phyloP scores from a whole-genome alignment of 306 rosid genomes.

The Castanea mollissima region DNA sequence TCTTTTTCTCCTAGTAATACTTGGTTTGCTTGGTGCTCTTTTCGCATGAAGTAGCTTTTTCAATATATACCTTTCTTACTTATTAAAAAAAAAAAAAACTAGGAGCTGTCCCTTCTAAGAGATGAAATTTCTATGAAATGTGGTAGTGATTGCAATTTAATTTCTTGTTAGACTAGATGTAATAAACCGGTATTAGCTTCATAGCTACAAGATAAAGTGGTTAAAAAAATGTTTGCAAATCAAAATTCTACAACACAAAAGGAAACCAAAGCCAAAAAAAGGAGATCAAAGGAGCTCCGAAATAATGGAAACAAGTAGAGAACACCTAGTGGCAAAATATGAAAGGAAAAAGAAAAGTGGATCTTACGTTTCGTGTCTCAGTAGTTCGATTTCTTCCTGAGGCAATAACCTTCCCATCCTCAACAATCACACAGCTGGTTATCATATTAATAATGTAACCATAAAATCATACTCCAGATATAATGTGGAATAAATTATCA shows the following conservation, averaged over 20 bases:
- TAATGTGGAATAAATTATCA: background rate
- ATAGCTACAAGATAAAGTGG: no score
- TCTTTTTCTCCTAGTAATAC: no score
- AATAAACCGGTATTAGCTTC: no score
- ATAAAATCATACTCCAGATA: background rate
- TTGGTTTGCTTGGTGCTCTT: no score
- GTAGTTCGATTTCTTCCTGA: slow-evolving; percentile 83
- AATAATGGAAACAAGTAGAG: background rate
- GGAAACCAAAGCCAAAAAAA: background rate
- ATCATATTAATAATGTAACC: slow-evolving; percentile 19
- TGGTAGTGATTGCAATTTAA: no score
- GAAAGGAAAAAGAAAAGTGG: background rate
- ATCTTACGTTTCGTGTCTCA: slow-evolving; percentile 75
- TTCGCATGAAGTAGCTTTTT: no score
- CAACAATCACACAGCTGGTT: slow-evolving; percentile 76
- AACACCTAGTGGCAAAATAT: background rate
- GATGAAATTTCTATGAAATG: no score
- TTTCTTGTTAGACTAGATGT: no score
- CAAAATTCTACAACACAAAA: background rate
- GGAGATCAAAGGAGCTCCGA: slow-evolving; percentile 1
- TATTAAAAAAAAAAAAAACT: no score
- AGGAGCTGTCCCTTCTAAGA: no score
- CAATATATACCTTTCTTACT: no score
- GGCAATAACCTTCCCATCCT: slow-evolving; percentile 68
- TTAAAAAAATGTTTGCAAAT: background rate